phyloP scores from a whole-genome alignment of 139 green algal species.

The Zygnema cylindricum region DNA sequence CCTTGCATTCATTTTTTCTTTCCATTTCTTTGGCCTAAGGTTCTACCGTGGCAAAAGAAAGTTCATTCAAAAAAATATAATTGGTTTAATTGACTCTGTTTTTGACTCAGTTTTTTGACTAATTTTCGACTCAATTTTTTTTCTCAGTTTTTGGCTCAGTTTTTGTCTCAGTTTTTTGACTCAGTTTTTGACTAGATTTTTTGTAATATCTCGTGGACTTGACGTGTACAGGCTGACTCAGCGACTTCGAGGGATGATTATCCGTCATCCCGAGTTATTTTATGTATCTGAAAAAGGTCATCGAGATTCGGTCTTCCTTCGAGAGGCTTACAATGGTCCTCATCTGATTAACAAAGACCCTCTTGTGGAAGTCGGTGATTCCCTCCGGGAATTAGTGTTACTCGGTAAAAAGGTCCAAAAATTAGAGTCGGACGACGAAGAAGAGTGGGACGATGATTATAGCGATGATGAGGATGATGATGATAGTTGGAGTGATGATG shows the following conservation, averaged over 20 bases:
- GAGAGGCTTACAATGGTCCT: conserved; percentile 45
- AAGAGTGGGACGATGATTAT: not conserved
- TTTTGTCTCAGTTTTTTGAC: too few relatives aligned
- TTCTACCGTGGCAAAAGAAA: too few relatives aligned
- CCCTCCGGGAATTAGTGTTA: conserved; percentile 22
- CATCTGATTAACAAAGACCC: conserved; percentile 39
- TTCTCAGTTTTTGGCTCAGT: too few relatives aligned
- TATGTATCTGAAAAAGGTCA: conserved; percentile 52
- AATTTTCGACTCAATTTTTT: too few relatives aligned
- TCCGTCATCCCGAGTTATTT: conserved; percentile 52
- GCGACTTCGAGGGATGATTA: conserved; percentile 19
- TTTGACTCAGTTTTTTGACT: too few relatives aligned
- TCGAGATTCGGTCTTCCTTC: conserved; percentile 47
- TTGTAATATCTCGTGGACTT: too few relatives aligned
- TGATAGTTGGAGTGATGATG: not conserved
- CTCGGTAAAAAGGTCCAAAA: conserved; percentile 4
- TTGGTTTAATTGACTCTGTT: conserved; percentile 2
- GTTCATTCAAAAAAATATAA: too few relatives aligned
- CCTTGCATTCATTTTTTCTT: too few relatives aligned
- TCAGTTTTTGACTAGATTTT: too few relatives aligned
- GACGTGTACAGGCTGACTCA: not conserved
- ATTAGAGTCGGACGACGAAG: not conserved
- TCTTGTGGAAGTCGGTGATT: conserved; percentile 4
- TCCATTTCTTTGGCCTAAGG: too few relatives aligned
- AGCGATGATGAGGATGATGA: not conserved